Percentiles rank a stretch among this genome's conserved stretches.
Conservation (phyloP, 1,284 basidiomycete species). For the Microbotryum silenes-acaulis region DNA sequence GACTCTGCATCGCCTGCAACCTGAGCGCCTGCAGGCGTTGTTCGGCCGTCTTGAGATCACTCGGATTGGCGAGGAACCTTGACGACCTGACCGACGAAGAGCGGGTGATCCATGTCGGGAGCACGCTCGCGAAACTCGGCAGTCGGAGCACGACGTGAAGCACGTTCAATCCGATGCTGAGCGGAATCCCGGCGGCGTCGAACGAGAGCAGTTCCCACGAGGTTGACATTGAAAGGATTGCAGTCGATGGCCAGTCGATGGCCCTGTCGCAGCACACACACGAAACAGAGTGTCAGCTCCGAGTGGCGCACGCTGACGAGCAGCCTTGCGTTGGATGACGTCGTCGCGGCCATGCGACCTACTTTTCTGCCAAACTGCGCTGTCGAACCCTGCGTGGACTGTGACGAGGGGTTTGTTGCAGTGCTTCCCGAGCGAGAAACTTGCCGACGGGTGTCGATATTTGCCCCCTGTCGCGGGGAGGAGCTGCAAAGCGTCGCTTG, state of each 20-base stretch:
- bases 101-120: constrained; percentile 14
- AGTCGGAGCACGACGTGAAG: constrained; percentile 24
- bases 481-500: too few relatives aligned
- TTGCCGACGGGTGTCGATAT: too few relatives aligned
- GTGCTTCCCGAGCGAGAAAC: too few relatives aligned
- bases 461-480: too few relatives aligned
- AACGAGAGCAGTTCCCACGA: constrained; percentile 17
- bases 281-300: background rate
- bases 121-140: constrained; percentile 16
- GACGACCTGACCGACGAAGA: background rate
- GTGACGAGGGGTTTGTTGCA: too few relatives aligned
- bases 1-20: background rate
- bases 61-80: background rate
- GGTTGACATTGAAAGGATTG: constrained; percentile 17
- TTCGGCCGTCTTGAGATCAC: constrained; percentile 17
- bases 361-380: background rate
- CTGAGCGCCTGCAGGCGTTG: constrained; percentile 20
- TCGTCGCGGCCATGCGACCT: background rate
- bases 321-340: background rate
- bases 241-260: constrained; percentile 18
- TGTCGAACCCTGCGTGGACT: background rate
- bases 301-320: background rate
- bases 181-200: constrained; percentile 20
- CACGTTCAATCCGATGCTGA: constrained; percentile 14
- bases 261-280: background rate